Conservation (phyloP, 805 yeast genomes). For the Saturnispora saitoi region DNA sequence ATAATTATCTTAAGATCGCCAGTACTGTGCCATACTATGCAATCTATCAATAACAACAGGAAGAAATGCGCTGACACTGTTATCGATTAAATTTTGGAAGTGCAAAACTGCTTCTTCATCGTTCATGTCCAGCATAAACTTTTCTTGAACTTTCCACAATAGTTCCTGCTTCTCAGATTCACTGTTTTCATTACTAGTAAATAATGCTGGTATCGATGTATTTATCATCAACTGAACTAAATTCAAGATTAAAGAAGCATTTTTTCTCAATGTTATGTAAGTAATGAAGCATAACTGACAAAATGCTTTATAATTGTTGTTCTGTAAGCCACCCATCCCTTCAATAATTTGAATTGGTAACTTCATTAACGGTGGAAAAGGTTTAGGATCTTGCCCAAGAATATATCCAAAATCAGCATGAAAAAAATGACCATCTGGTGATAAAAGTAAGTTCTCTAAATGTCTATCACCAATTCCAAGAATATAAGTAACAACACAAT, state of each 20-base stretch:
- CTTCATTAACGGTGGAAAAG: slow-evolving; percentile 97
- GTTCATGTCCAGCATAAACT: slow-evolving; percentile 84
- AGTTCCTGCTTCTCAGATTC: slow-evolving; percentile 75
- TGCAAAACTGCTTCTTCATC: slow-evolving; percentile 95
- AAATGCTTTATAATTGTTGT: slow-evolving; percentile 78
- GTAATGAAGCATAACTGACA: slow-evolving; percentile 92
- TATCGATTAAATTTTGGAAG: slow-evolving; percentile 89
- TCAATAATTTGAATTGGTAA: slow-evolving; percentile 93
- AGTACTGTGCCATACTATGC: slow-evolving; percentile 94
- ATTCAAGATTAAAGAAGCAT: slow-evolving; percentile 82
- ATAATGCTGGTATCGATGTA: slow-evolving; percentile 85
- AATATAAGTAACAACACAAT: slow-evolving; percentile 90
- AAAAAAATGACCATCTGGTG: slow-evolving; percentile 81
- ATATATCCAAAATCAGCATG: slow-evolving; percentile 98
- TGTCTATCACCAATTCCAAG: slow-evolving; percentile 98
- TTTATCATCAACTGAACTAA: slow-evolving; percentile 90
- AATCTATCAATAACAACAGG: slow-evolving; percentile 94
- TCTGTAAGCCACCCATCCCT: slow-evolving; percentile 92
- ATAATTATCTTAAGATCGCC: slow-evolving; percentile 62
- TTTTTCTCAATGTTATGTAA: slow-evolving; percentile 80
- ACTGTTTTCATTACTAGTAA: slow-evolving; percentile 29
- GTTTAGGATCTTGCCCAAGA: slow-evolving; percentile 94
- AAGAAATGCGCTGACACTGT: slow-evolving; percentile 84
- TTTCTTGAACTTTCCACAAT: slow-evolving; percentile 84
- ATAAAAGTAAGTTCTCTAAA: slow-evolving; percentile 73